Evolutionary conservation across 2,329 filamentous ascomycete species (phyloP), one percentile per base, ranked within the genome.

Genomic region (Boeremia exigua): DNA sequence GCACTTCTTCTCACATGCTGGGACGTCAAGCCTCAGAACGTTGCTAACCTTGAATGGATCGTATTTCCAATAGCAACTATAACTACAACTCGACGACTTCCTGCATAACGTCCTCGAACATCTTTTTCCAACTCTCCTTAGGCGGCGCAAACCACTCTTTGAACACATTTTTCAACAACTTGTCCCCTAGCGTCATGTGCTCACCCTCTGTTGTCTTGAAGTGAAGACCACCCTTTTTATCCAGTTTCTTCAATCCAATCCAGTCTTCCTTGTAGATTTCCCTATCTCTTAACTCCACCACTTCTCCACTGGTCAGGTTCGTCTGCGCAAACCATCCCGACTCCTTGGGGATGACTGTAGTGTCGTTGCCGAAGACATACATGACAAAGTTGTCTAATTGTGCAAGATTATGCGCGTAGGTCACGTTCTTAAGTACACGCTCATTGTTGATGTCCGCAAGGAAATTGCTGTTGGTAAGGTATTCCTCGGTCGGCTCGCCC

Each of bases 371-470:
- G 71, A 98, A 99, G 76, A 96, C 80, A 73, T 90, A 92, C 89
- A 98, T 90, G 60, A 90, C 91, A 61, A 98, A 89, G 66, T 88
- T 89, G 68, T 90, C 85, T 71, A 99, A 73, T 30, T 69, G 76
- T 7, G 82, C 83, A 43, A 99, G 64, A 70, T 94, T 90, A 65
- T 83, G 76, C 71, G 84, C 87, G 75, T 98, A 99, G 11, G 78
- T 82, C 32, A 77, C 68, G 68, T 92, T 96, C 84, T 96, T 96
- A 50, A 79, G 58, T 44, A 63, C 69, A 10, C 93, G 84, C 83
- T 99, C 95, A 75, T 98, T 98, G 78, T 99, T 99, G 78, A 98
- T 88, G 72, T 98, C 94, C 9, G 94, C 95, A 8, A 99, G 81
- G 76, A 96, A 97, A 73, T 93, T 94, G 67, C 90, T 95, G 71